Conservation (phyloP, 2,329 filamentous ascomycete species). For the Curvularia sp. region DNA sequence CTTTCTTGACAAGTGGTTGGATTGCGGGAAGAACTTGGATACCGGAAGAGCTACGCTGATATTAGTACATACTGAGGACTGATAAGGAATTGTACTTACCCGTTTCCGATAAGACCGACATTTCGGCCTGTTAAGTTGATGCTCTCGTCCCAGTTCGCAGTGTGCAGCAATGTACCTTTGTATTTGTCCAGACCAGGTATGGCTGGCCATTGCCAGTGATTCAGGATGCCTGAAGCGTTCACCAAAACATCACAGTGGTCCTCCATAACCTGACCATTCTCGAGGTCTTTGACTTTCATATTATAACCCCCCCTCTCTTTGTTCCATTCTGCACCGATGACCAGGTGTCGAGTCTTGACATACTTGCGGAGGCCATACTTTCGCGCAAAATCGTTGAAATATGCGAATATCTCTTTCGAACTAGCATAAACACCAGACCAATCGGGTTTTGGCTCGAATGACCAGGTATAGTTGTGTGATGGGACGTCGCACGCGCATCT, state of each 20-base stretch:
- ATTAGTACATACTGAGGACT: neutral
- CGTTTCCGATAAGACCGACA: slow-evolving; percentile 63
- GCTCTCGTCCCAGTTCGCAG: slow-evolving; percentile 62
- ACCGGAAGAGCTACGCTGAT: slow-evolving; percentile 58
- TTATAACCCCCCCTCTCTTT: slow-evolving; percentile 47
- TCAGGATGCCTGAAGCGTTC: slow-evolving; percentile 60
- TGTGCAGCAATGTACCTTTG: slow-evolving; percentile 62
- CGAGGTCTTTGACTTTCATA: slow-evolving; percentile 45
- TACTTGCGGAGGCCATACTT: slow-evolving; percentile 53
- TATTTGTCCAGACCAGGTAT: slow-evolving; percentile 62
- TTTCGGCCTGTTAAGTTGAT: slow-evolving; percentile 58
- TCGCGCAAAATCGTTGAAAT: slow-evolving; percentile 52
- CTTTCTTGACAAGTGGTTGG: slow-evolving; percentile 53
- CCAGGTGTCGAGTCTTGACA: slow-evolving; percentile 45
- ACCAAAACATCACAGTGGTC: slow-evolving; percentile 59
- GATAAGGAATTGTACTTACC: slow-evolving; percentile 26
- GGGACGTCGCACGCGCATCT: slow-evolving; percentile 60
- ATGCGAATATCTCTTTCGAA: slow-evolving; percentile 54
- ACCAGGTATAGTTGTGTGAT: slow-evolving; percentile 61
- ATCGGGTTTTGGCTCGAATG: slow-evolving; percentile 57
- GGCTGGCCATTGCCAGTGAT: slow-evolving; percentile 61
- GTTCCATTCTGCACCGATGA: slow-evolving; percentile 50
- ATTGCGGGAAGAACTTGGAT: slow-evolving; percentile 62
- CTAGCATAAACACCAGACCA: slow-evolving; percentile 55
- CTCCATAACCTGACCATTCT: slow-evolving; percentile 37